phyloP scores from a whole-genome alignment of 2,329 filamentous ascomycete genomes.

The Apiospora marii region DNA sequence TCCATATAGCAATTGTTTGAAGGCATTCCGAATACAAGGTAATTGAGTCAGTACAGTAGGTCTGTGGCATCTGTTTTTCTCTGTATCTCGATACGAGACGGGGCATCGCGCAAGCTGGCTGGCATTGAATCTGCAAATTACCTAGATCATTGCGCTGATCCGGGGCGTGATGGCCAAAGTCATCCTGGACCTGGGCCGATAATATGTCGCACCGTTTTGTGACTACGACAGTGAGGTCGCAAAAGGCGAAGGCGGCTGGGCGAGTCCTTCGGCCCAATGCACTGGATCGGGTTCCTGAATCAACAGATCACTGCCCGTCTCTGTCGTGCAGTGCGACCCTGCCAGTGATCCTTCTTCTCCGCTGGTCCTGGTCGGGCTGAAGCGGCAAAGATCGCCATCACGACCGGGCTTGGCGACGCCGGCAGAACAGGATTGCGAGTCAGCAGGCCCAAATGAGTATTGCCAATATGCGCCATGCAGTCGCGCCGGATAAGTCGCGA shows the following conservation, averaged over 20 bases:
- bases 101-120: no score
- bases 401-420: not conserved
- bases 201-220: not conserved
- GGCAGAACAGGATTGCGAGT: not conserved
- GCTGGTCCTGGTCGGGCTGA: not conserved
- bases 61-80: not conserved
- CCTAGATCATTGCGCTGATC: not conserved
- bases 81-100: not conserved
- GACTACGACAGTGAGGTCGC: not conserved
- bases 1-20: not conserved
- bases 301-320: constrained; percentile 5
- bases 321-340: not conserved
- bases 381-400: not conserved
- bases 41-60: not conserved
- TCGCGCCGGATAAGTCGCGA: not conserved
- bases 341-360: not conserved
- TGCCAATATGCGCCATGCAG: not conserved
- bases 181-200: not conserved
- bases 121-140: not conserved
- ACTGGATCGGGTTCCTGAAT: constrained; percentile 1
- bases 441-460: not conserved
- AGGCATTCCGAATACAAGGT: not conserved
- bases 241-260: not conserved
- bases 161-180: not conserved
- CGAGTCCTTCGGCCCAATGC: not conserved